Base-by-base conservation (phyloP, 768 basidiomycete genomes). In the Pleurotus eryngii region DNA sequence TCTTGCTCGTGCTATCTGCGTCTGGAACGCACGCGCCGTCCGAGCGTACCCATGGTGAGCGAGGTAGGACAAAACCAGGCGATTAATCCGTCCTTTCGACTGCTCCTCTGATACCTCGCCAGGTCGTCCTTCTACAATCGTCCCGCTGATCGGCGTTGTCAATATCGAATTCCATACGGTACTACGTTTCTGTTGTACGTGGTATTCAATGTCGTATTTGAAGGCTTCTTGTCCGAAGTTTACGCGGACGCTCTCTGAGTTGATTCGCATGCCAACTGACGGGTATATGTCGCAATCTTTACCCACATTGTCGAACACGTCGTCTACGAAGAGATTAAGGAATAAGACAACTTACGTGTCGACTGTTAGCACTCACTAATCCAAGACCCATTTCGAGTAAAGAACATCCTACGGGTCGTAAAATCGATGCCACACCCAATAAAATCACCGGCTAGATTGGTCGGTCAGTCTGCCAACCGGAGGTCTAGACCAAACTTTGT, bases 341-440 rank as follows among this genome's bases (percentile, higher is more conserved):
- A 24, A 53, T 57, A 38, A 27, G n/a, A 20, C 18, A 14, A 30
- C 53, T 22, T 15, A 37, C 11, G 30, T 35, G 30, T 35, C 30
- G 11, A 35, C 30, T 35, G 30, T 37, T 27, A 20, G 40, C 45
- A 18, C 57, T 48, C 66, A 89, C 90, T 86, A 46, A 93, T 76
- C 60, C 85, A 77, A 14, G 76, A 70, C 11, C 92, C 91, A 58
- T 96, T 96, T 75, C 90, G 94, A 27, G 95, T 97, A 68, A 88
- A 97, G 72, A 98, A 97, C 0, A 85, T 86, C 56, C 81, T 79
- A 57, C 90, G 80, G 17, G 81, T 83, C 45, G 85, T 86, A 66
- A 94, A 97, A 71, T 98, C 93, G 58, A 98, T 80, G 1, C 96
- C 96, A 65, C 94, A 96, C 9, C 96, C 96, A 58, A 99, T 81